Percentiles rank a stretch among this genome's conserved stretches.
Conservation (phyloP, 1,284 basidiomycete species). For the Heterobasidion parviporum region DNA sequence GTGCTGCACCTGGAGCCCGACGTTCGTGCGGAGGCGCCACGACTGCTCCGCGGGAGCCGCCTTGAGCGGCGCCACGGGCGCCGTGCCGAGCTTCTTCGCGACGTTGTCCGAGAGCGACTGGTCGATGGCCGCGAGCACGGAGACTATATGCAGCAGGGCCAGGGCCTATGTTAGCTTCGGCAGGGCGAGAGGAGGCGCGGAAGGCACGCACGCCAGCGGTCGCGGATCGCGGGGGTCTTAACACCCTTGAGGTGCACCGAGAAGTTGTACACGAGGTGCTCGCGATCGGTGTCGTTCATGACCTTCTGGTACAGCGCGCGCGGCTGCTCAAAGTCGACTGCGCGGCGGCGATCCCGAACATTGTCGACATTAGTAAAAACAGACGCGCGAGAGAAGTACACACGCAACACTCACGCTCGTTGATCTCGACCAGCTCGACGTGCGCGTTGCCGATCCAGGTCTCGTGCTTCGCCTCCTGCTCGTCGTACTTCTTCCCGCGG, state of each 20-base stretch:
- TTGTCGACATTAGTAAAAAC: too few species aligned
- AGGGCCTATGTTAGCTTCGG: background rate
- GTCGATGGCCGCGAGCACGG: conserved; percentile 75
- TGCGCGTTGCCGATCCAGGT: conserved; percentile 67
- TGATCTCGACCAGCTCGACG: conserved; percentile 69
- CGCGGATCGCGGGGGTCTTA: conserved; percentile 59
- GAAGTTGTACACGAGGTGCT: conserved; percentile 72
- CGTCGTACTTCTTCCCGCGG: conserved; percentile 30
- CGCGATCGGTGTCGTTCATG: conserved; percentile 59
- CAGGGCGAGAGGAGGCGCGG: background rate
- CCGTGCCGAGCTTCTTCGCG: conserved; percentile 61
- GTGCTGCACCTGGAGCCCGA: conserved; percentile 3
- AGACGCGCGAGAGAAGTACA: background rate
- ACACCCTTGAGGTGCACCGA: conserved; percentile 64
- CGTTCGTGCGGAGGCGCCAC: conserved; percentile 35
- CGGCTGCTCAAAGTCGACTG: conserved; percentile 90
- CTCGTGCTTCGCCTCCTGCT: conserved; percentile 51
- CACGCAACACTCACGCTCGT: conserved; percentile 50
- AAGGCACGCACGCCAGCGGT: conserved; percentile 52
- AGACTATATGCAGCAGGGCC: conserved; percentile 35
- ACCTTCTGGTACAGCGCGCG: conserved; percentile 75
- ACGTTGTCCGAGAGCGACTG: conserved; percentile 67
- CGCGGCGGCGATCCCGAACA: too few species aligned
- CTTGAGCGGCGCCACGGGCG: conserved; percentile 49
- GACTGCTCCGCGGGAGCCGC: conserved; percentile 58